Conservation (phyloP, 495 filamentous ascomycete species). For the Penicillium subrubescens region DNA sequence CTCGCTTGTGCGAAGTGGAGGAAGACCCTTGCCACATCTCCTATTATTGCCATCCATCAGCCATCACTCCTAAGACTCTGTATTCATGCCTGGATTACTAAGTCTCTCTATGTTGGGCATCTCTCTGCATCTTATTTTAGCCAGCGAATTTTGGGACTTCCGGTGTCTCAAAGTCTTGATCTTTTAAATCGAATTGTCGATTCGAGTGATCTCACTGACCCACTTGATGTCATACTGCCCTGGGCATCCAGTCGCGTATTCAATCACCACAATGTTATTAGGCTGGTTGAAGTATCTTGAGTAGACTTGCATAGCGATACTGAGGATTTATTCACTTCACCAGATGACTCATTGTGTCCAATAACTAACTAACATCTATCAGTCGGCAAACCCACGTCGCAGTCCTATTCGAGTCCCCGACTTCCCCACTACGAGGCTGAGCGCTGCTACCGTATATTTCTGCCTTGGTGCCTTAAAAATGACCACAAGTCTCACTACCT, state of each 20-base stretch:
- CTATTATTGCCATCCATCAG: background rate
- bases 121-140: background rate
- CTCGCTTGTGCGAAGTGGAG: background rate
- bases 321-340: background rate
- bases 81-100: no score
- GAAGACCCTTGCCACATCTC: background rate
- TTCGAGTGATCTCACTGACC: constrained; percentile 16
- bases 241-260: background rate
- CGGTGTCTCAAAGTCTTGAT: background rate
- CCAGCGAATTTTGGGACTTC: background rate
- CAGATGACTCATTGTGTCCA: background rate
- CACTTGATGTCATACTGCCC: constrained; percentile 27
- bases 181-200: background rate
- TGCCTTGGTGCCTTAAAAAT: background rate
- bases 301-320: no score
- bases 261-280: background rate
- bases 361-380: background rate
- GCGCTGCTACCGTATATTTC: background rate
- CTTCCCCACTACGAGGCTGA: constrained; percentile 22
- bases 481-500: background rate
- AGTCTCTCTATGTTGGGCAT: background rate
- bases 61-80: background rate
- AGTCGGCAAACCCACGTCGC: background rate
- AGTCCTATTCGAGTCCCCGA: constrained; percentile 15
- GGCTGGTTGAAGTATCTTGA: background rate